Evolutionary conservation across 164 flowering plant genomes (phyloP).

Genomic region (Dillenia suffruticosa): DNA sequence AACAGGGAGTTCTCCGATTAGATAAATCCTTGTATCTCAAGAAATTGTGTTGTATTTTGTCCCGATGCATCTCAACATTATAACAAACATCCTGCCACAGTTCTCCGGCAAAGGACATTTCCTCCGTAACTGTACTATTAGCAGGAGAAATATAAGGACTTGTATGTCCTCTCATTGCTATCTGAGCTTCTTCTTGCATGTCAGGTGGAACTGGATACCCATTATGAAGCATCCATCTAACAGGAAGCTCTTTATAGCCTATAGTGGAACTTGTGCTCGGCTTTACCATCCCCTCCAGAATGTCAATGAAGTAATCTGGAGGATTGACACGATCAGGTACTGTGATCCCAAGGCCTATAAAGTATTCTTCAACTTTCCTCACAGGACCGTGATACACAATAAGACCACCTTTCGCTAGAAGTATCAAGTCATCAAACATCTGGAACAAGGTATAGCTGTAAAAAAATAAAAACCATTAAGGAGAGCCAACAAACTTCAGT

Average conservation of each 20-base stretch:
- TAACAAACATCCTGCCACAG: slow-evolving; percentile 73
- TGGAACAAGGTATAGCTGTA: slow-evolving; percentile 86
- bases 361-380: slow-evolving; percentile 93
- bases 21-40: slow-evolving; percentile 60
- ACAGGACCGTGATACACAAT: slow-evolving; percentile 89
- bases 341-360: slow-evolving; percentile 64
- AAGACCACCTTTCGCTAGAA: slow-evolving; percentile 96
- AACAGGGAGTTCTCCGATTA: slow-evolving; percentile 60
- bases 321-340: slow-evolving; percentile 97
- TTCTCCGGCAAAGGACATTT: slow-evolving; percentile 72
- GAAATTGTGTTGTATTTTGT: slow-evolving; percentile 48
- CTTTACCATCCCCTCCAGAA: slow-evolving; percentile 85
- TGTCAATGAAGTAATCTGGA: slow-evolving; percentile 93
- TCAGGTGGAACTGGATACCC: slow-evolving; percentile 87
- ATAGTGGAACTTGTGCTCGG: slow-evolving; percentile 40
- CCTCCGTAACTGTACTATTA: slow-evolving; percentile 19
- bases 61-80: slow-evolving; percentile 50
- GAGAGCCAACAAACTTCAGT: too few relatives aligned
- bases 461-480: slow-evolving; percentile 10
- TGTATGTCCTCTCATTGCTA: slow-evolving; percentile 25
- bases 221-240: slow-evolving; percentile 96
- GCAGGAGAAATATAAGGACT: slow-evolving; percentile 22
- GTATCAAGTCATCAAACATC: slow-evolving; percentile 97
- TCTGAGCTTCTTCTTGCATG: slow-evolving; percentile 46
- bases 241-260: slow-evolving; percentile 65